Evolutionary conservation across 139 green algal genomes (phyloP).

Genomic region (Pleodorina starrii): DNA sequence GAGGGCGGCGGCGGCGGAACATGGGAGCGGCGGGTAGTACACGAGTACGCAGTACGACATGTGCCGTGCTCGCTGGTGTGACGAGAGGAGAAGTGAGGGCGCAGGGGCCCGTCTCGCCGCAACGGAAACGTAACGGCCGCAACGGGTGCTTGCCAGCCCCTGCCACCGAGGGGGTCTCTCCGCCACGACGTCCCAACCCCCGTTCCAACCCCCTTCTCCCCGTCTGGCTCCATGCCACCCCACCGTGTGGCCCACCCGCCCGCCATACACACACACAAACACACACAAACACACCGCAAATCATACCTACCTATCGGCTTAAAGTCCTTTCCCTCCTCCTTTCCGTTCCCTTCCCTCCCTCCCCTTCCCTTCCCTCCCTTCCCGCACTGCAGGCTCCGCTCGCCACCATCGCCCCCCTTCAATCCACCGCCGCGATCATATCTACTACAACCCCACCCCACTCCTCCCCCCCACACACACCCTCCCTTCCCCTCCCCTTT

Average conservation of each 20-base stretch:
- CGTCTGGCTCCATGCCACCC: not conserved
- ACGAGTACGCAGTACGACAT: no score
- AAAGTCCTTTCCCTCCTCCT: not conserved
- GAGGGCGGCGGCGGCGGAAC: no score
- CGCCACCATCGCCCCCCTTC: no score
- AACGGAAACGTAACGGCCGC: not conserved
- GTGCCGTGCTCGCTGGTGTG: no score
- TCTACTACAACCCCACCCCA: no score
- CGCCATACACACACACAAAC: not conserved
- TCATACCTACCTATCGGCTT: not conserved
- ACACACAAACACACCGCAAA: not conserved
- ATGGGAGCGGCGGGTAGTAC: no score
- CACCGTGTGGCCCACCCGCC: not conserved
- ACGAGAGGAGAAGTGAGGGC: not conserved
- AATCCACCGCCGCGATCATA: no score
- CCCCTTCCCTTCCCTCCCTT: not conserved
- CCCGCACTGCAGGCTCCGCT: not conserved
- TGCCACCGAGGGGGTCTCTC: no score
- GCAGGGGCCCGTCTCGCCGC: not conserved
- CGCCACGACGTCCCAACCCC: not conserved
- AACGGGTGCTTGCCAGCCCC: not conserved
- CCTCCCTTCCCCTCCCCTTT: not conserved
- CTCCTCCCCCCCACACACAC: no score
- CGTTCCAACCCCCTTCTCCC: not conserved
- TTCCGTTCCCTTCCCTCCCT: no score